Base-by-base conservation (phyloP, 306 rosid genomes). In the Prunus fruticosa region DNA sequence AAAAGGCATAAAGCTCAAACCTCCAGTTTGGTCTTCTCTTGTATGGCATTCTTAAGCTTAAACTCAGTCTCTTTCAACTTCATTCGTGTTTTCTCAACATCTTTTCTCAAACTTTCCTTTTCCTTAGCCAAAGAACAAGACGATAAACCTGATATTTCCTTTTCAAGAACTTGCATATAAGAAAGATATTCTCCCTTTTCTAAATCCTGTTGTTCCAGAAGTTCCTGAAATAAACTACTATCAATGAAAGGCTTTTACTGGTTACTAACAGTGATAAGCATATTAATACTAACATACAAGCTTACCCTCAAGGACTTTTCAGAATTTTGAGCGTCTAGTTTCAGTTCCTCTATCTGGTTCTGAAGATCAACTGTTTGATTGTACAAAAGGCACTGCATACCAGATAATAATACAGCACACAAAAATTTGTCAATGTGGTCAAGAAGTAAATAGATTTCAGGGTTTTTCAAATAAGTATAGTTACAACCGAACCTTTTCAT, bases 11-110 rank as follows among this genome's bases (percentile, higher is more conserved):
- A 54, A 71, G 56, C 32, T 78, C 71, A 61, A 80, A 93, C 98
- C 97, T 93, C 98, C 65, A 91, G 84, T 86, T 91, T 93, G 67
- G 96, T 91, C 90, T 86, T 93, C 82, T 91, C 98, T 84, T 91
- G 96, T 71, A 91, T 78, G 51, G 85, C 86, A 79, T 83, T 90
- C 91, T 87, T 91, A 74, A 93, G 97, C 87, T 91, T 93, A 56
- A 83, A 85, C 81, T 93, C 98, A 7, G 83, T 82, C 84, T 91
- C 97, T 84, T 90, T 93, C 84, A 88, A 83, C 88, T 79, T 91
- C 72, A 70, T 51, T 86, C 79, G 91, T 74, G 83, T 80, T 86
- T 91, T 93, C 80, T 93, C 97, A 61, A 91, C 83, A 80, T 91
- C 97, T 86, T 87, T 93, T 86, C 96, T 86, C 65, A 87, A 78